These are phyloP conservation scores for Trichoderma gracile DNA, from an alignment of 2,329 filamentous ascomycete genomes.

Conservation along the genomic window DNA sequence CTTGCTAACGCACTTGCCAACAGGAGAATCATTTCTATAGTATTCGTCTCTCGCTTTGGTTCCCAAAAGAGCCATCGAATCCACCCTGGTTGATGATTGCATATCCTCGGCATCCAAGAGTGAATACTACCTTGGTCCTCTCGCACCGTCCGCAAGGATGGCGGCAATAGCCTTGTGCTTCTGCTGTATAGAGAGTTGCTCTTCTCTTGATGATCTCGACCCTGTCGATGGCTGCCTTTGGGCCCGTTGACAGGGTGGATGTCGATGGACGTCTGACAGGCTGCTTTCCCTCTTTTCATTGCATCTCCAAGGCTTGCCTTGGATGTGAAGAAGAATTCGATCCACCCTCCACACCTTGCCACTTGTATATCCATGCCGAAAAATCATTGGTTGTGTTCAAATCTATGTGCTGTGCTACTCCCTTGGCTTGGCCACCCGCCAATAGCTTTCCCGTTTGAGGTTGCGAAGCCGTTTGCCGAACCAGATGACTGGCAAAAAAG, in stretches of 20 bases:
- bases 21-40: slow-evolving; percentile 97
- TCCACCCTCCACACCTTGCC: no score
- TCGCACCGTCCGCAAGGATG: slow-evolving; percentile 63
- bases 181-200: slow-evolving; percentile 75
- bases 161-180: slow-evolving; percentile 44
- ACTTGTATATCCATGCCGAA: no score
- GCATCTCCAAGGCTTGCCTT: slow-evolving; percentile 46
- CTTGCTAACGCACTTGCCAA: slow-evolving; percentile 30
- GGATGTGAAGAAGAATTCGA: slow-evolving; percentile 52
- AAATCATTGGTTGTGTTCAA: no score
- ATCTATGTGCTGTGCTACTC: not conserved
- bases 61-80: slow-evolving; percentile 89
- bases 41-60: slow-evolving; percentile 91
- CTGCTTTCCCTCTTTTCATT: slow-evolving; percentile 56
- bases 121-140: slow-evolving; percentile 66
- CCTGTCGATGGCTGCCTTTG: slow-evolving; percentile 72
- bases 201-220: slow-evolving; percentile 81
- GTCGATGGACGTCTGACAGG: slow-evolving; percentile 90
- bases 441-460: slow-evolving; percentile 29
- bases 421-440: slow-evolving; percentile 27
- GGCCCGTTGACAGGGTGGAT: slow-evolving; percentile 77
- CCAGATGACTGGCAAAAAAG: slow-evolving; percentile 49
- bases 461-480: slow-evolving; percentile 43
- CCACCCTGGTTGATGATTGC: slow-evolving; percentile 90
- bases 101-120: slow-evolving; percentile 88